These are phyloP conservation scores for Neurospora sp. DNA, from an alignment of 495 filamentous ascomycete species.

Conservation along the genomic window DNA sequence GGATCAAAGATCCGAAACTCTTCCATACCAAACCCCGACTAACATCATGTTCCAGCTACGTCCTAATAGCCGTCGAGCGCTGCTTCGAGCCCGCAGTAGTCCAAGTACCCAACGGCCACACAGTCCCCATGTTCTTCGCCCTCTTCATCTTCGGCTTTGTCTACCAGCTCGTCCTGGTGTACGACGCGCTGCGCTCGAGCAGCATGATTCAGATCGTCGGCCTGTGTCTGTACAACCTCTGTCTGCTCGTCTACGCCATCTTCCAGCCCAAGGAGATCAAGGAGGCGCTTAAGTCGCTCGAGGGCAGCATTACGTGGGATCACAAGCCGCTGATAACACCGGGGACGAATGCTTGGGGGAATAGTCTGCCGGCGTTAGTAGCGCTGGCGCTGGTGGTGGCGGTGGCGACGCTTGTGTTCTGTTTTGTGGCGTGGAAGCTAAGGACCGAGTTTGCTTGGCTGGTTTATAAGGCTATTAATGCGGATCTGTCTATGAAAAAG, in stretches of 20 bases:
- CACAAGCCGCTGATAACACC: background rate
- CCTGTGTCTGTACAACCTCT: background rate
- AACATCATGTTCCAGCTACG: background rate
- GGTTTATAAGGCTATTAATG: background rate
- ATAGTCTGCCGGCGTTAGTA: background rate
- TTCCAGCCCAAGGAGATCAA: background rate
- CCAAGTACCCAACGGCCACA: background rate
- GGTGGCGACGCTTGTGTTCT: background rate
- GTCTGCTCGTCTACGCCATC: background rate
- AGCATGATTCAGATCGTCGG: background rate
- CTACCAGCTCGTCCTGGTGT: background rate
- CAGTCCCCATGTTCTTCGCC: background rate
- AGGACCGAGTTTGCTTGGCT: background rate
- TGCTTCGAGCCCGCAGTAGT: background rate
- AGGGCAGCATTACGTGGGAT: background rate
- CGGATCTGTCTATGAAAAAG: background rate
- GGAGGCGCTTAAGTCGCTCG: background rate
- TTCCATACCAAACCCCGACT: background rate
- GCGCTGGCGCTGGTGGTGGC: background rate
- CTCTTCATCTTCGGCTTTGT: background rate
- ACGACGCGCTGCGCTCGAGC: background rate
- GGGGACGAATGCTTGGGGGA: background rate
- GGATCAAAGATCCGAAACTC: too few species aligned
- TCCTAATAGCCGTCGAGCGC: background rate
- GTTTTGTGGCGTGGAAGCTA: background rate